Evolutionary conservation across 768 basidiomycete species (phyloP), one percentile per base, ranked within the genome.

Genomic region (Macrolepiota albuminosa): DNA sequence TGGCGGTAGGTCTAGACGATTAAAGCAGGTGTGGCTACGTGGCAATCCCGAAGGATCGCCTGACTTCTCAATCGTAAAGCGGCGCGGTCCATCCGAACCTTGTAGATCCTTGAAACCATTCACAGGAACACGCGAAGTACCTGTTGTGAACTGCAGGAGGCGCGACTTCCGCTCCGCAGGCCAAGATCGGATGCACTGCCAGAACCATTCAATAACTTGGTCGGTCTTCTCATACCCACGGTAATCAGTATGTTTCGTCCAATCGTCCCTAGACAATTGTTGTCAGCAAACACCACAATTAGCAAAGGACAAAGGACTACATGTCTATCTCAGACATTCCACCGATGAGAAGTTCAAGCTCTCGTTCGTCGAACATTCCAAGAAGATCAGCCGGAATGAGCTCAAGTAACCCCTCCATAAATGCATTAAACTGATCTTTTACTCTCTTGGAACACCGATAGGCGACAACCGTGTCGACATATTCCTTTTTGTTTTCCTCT

Each of bases 21-120:
- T 96, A 81, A 97, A 96, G 74, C 95, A 97, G 2, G 94, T 97
- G 71, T 96, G 95, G 65, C 88, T 89, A 69, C 95, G 84, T 2
- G 95, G 95, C 52, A 97, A 71, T 49, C 93, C 91, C 14, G 82
- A 84, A 11, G 93, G 88, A 70, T 96, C 94, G 5, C 95, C 95
- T 24, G 88, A 89, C 74, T 96, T 96, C 75, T 97, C 94, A 61
- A 97, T 95, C 11, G 95, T 97, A 71, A 97, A 97, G 61, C 94
- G 77, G 58, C 94, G 78, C 2, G 95, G 94, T 0, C 94, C 94
- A 72, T 97, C 94, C 0, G 90, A 91, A 9, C 94, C 94, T 74
- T 96, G 94, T 7, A 95, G 78, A 68, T 96, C 94, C 69, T 95
- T 95, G 81, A 96, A 96, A 0, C 94, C 95, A 68, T 94, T 94